Conservation (phyloP, 768 basidiomycete genomes). For the Fomitopsis pulvina region DNA sequence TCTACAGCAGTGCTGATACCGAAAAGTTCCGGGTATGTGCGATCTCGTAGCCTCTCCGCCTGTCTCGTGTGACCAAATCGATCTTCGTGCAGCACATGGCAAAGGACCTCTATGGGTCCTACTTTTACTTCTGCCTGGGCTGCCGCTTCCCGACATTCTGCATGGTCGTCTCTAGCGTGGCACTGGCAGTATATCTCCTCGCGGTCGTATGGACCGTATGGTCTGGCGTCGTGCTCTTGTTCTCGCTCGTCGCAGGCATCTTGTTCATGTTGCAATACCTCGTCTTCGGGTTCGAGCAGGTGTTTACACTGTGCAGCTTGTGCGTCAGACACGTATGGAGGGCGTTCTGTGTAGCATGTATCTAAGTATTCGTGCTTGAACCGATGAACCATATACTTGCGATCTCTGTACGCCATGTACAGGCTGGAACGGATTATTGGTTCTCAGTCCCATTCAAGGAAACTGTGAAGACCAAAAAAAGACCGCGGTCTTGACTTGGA, state of each 20-base stretch:
- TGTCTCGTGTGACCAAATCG: background rate
- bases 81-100: constrained; percentile 33
- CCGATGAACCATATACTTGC: no score
- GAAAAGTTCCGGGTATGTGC: constrained; percentile 45
- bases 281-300: constrained; percentile 38
- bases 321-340: no score
- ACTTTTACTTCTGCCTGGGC: constrained; percentile 65
- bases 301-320: no score
- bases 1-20: constrained; percentile 48
- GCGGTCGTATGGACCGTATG: constrained; percentile 57
- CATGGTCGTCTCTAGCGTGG: constrained; percentile 47
- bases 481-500: no score
- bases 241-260: constrained; percentile 51
- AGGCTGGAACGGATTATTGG: no score
- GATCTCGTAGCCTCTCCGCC: background rate
- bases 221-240: constrained; percentile 53
- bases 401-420: no score
- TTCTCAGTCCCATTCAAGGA: no score
- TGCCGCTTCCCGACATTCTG: constrained; percentile 58
- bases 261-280: constrained; percentile 62
- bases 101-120: constrained; percentile 48
- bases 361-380: no score
- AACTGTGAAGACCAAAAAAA: no score
- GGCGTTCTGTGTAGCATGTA: no score
- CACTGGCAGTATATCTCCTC: constrained; percentile 54